Conservation (phyloP, 2,329 filamentous ascomycete genomes). For the Ceratocystis huliohia region DNA sequence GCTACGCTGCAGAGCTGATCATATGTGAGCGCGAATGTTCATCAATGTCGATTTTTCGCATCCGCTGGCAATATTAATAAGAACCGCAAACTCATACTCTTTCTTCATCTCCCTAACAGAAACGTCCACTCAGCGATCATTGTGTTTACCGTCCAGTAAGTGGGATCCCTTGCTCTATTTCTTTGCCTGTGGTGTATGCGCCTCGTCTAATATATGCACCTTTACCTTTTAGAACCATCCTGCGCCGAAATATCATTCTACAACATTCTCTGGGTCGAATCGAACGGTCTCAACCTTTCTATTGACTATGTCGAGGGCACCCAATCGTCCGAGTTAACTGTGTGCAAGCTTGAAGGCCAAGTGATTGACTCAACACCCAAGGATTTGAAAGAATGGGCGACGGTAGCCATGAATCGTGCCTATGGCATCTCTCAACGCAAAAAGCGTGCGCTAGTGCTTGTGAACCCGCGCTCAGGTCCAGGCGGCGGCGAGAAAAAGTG, state of each 20-base stretch:
- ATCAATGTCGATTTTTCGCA: not conserved
- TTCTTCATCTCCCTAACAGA: conserved; percentile 11
- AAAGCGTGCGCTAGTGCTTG: conserved; percentile 72
- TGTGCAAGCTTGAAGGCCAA: conserved; percentile 47
- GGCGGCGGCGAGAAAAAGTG: conserved; percentile 64
- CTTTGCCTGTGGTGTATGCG: not conserved
- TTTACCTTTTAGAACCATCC: conserved; percentile 9
- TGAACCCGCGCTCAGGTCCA: conserved; percentile 85
- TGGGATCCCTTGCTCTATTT: not conserved
- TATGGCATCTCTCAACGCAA: conserved; percentile 55
- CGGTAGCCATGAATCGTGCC: conserved; percentile 51
- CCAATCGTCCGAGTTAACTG: conserved; percentile 42
- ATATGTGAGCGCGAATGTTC: not conserved
- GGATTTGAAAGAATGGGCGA: conserved; percentile 48
- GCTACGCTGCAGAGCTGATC: not conserved
- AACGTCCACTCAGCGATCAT: conserved; percentile 9
- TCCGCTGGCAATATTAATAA: not conserved
- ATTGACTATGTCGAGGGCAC: conserved; percentile 58
- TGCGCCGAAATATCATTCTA: conserved; percentile 31
- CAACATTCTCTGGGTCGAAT: conserved; percentile 72
- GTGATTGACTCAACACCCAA: conserved; percentile 29
- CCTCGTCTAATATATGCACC: not conserved
- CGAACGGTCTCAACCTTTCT: conserved; percentile 44
- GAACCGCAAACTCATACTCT: conserved; percentile 6
- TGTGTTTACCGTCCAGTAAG: conserved; percentile 20